Conservation (phyloP, 352 stramenopile species). For the Pilasporangium apinafurcum region DNA sequence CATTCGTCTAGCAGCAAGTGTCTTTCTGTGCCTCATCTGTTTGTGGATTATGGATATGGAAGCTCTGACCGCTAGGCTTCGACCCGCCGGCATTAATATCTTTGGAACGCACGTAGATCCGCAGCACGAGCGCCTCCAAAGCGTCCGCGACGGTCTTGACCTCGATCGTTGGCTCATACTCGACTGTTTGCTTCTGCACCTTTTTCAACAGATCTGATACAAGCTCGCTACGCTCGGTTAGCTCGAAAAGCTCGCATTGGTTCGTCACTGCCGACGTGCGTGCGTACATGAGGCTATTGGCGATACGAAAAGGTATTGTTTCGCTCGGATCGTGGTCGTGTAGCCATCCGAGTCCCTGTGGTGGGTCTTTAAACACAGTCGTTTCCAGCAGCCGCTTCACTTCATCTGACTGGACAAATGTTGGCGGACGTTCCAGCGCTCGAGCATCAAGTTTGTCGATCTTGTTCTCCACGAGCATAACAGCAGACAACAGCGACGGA, state of each 20-base stretch:
- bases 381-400: conserved; percentile 38
- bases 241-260: conserved; percentile 51
- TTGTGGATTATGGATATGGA: conserved; percentile 22
- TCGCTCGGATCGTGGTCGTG: conserved; percentile 32
- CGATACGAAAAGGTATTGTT: conserved; percentile 43
- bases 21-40: conserved; percentile 9
- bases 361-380: conserved; percentile 45
- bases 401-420: conserved; percentile 41
- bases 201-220: conserved; percentile 19
- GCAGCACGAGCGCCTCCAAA: conserved; percentile 55
- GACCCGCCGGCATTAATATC: conserved; percentile 36
- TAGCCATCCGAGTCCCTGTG: conserved; percentile 39
- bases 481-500: conserved; percentile 33
- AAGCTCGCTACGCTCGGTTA: conserved; percentile 31
- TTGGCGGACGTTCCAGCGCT: conserved; percentile 19
- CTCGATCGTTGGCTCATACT: conserved; percentile 38
- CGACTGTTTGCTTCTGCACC: conserved; percentile 20
- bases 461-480: conserved; percentile 78
- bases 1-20: conserved; percentile 24
- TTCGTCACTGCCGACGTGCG: conserved; percentile 52
- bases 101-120: conserved; percentile 66
- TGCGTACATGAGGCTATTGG: conserved; percentile 65
- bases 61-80: conserved; percentile 37
- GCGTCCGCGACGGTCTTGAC: conserved; percentile 44
- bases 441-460: conserved; percentile 40